Conservation (phyloP, 1,139 yeast species). For the Chernovozyma aurita region DNA sequence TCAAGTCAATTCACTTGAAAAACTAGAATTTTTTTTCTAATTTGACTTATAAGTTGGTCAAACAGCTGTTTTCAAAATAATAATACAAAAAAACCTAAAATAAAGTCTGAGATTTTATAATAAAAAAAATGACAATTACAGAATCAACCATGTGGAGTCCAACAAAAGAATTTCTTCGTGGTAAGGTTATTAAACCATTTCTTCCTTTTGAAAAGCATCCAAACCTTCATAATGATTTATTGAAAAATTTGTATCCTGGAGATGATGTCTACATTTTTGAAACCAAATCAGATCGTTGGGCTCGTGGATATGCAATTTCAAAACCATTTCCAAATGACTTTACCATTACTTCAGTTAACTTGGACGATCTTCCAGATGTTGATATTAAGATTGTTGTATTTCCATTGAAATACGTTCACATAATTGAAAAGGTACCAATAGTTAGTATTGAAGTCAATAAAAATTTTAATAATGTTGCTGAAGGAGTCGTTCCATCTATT, state of each 20-base stretch:
- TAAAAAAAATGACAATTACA: too few species aligned
- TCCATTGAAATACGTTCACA: conserved; percentile 51
- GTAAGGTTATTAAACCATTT: conserved; percentile 55
- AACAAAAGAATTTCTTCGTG: conserved; percentile 38
- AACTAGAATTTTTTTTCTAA: too few species aligned
- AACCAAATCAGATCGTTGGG: conserved; percentile 64
- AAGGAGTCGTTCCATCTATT: conserved; percentile 39
- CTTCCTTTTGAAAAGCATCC: conserved; percentile 55
- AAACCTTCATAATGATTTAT: conserved; percentile 32
- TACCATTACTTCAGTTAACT: conserved; percentile 54
- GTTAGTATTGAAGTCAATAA: conserved; percentile 19
- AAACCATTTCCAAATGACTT: conserved; percentile 69
- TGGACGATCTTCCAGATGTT: conserved; percentile 59
- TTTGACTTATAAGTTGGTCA: too few species aligned
- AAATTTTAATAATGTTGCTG: conserved; percentile 28
- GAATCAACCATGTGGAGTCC: conserved; percentile 35
- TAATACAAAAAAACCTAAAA: too few species aligned
- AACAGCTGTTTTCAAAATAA: too few species aligned
- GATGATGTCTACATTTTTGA: conserved; percentile 80
- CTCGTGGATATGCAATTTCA: conserved; percentile 65
- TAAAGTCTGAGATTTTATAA: too few species aligned
- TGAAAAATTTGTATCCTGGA: conserved; percentile 67
- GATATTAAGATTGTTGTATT: conserved; percentile 51
- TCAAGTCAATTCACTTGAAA: too few species aligned
- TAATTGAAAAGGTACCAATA: conserved; percentile 32